Evolutionary conservation across 2,329 filamentous ascomycete genomes (phyloP).

Genomic region (Beauveria sp.): DNA sequence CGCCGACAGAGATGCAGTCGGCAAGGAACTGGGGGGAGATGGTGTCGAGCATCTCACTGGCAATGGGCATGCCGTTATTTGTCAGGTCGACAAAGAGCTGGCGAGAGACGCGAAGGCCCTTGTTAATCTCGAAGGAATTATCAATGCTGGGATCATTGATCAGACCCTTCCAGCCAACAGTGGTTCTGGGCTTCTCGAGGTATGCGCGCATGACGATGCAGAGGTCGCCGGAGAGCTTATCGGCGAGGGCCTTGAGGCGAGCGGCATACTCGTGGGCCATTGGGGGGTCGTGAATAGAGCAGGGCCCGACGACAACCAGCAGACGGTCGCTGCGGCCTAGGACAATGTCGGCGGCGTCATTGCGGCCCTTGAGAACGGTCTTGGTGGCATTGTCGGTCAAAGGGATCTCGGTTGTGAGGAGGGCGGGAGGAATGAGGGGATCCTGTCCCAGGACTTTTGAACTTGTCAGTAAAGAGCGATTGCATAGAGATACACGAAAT

Average conservation of each 20-base stretch:
- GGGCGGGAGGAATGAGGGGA: constrained; percentile 79
- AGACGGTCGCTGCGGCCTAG: constrained; percentile 77
- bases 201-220: constrained; percentile 97
- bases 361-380: constrained; percentile 65
- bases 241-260: constrained; percentile 67
- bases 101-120: constrained; percentile 85
- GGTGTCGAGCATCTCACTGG: constrained; percentile 96
- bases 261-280: constrained; percentile 83
- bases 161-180: constrained; percentile 97
- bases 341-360: constrained; percentile 64
- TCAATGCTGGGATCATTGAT: constrained; percentile 99
- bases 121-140: constrained; percentile 97
- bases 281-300: constrained; percentile 91
- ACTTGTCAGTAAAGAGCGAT: not conserved
- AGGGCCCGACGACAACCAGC: constrained; percentile 89
- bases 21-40: constrained; percentile 97
- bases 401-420: constrained; percentile 82
- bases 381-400: constrained; percentile 53
- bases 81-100: constrained; percentile 92
- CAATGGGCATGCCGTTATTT: constrained; percentile 81
- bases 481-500: not conserved
- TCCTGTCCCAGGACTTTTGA: constrained; percentile 80
- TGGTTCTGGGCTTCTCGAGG: constrained; percentile 97
- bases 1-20: constrained; percentile 89
- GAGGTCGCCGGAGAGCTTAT: constrained; percentile 75